phyloP scores from a whole-genome alignment of 1,139 yeast genomes.

The Pneumocystis wakefieldiae region DNA sequence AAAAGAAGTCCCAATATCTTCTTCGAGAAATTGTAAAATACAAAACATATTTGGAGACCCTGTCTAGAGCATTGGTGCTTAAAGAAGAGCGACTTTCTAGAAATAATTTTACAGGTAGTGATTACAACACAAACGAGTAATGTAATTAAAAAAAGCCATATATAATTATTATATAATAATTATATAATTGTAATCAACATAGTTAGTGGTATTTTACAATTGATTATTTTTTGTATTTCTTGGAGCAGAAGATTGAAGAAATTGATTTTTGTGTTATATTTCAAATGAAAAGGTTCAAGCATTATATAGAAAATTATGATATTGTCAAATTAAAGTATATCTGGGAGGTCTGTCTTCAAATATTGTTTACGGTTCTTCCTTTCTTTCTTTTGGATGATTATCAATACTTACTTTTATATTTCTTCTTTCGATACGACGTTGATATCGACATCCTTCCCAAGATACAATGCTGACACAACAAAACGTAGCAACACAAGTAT shows the following conservation, averaged over 20 bases:
- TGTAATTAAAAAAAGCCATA: not conserved
- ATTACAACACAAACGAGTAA: not conserved
- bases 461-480: not conserved
- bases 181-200: not conserved
- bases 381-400: not conserved
- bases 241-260: not conserved
- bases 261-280: not conserved
- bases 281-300: not conserved
- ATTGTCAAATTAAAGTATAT: not conserved
- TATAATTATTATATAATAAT: not conserved
- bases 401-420: not conserved
- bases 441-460: slow-evolving; percentile 1
- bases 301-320: not conserved
- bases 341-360: too few species aligned
- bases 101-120: not conserved
- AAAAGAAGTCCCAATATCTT: slow-evolving; percentile 21
- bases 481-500: not conserved
- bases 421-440: not conserved
- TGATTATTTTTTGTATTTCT: not conserved
- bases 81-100: not conserved
- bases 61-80: slow-evolving; percentile 18
- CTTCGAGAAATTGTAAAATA: slow-evolving; percentile 23
- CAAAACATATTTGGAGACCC: slow-evolving; percentile 19
- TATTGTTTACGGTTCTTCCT: not conserved
- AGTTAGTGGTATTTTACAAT: not conserved